Evolutionary conservation across 208 protist species (phyloP), one percentile per base, ranked within the genome.

Genomic region (Tetramitus jugosus): DNA sequence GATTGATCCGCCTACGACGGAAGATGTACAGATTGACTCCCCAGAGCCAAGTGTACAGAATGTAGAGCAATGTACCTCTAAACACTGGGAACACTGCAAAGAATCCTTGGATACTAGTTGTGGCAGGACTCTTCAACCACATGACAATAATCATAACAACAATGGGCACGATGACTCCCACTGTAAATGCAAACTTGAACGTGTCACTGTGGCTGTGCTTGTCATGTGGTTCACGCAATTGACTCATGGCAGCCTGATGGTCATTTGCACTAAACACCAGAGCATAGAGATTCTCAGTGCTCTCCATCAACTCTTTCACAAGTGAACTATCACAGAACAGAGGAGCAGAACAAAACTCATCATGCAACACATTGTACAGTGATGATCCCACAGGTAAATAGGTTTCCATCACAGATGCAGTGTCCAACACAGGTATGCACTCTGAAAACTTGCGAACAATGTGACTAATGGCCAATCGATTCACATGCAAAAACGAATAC

Each of bases 81-180:
- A 60, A 77, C 29, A 77, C 49, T 33, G 72, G 56, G 17, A 77
- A 60, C 4, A 49, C 72, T 49, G 52, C 61, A 45, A 67, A 77
- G 26, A 77, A 77, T 23, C 35, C 39, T 33, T 17, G 35, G 17
- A 49, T 37, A 33, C 29, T 7, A 29, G n/a, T n/a, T 29, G 17
- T 17, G 3, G 3, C 14, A 23, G 72, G 72, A 4, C 46, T 26
- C 3, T 37, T 68, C 23, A 67, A 64, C 56, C 56, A 68, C 40
- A 60, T 33, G 29, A 37, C 20, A 33, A 77, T 31, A 10, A 77
- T 8, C 8, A 49, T 31, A 7, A 77, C 10, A 46, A 35, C 13
- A 14, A 77, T 17, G 0, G 72, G 35, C 3, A 77, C 17, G 20
- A 68, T n/a, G 14, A 60, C 33, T 31, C 72, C 72, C 42, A 60